Percentiles rank a stretch among this genome's conserved stretches.
Conservation (phyloP, 257 asterid genomes). For the Solanum commersonii region DNA sequence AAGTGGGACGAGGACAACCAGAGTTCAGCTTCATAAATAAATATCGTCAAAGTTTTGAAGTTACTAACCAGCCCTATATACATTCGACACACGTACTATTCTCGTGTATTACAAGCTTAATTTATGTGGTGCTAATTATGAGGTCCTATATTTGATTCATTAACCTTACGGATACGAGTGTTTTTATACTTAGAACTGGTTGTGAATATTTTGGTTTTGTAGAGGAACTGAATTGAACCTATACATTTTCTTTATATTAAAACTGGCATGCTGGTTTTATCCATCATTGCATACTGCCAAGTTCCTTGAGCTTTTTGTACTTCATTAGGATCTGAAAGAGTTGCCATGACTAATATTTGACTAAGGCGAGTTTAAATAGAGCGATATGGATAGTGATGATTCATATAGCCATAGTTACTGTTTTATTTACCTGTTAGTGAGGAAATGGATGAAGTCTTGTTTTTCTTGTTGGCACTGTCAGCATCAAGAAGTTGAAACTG, state of each 20-base stretch:
- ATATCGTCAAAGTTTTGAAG: neutral
- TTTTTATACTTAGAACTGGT: neutral
- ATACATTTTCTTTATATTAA: neutral
- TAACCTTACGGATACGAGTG: neutral
- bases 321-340: neutral
- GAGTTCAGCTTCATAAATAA: slow-evolving; percentile 7
- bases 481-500: neutral
- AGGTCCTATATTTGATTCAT: neutral
- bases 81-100: neutral
- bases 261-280: neutral
- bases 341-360: neutral
- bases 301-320: neutral
- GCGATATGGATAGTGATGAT: neutral
- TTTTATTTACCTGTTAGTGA: neutral
- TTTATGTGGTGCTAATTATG: neutral
- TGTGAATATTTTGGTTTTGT: neutral
- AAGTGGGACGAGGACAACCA: slow-evolving; percentile 64
- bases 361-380: neutral
- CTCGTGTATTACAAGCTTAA: neutral
- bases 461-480: neutral
- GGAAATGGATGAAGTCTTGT: neutral
- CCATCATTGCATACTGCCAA: neutral
- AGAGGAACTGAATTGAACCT: neutral
- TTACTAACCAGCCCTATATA: neutral
- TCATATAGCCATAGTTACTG: neutral